phyloP scores from a whole-genome alignment of 176 grass and related monocot species.

The Avena eriantha region DNA sequence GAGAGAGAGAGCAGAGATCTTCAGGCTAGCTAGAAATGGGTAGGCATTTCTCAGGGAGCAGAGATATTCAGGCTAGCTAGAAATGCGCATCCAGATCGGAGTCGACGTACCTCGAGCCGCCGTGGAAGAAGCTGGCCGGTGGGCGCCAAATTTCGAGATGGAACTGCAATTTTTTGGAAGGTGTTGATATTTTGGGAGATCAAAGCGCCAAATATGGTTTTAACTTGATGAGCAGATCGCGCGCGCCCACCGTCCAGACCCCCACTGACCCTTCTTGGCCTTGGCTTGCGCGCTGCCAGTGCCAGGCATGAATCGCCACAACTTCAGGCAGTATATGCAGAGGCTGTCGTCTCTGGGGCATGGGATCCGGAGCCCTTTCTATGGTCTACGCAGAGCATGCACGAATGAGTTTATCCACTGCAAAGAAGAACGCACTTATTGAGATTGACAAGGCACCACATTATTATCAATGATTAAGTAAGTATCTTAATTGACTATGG shows the following conservation, averaged over 20 bases:
- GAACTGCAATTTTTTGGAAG: constrained; percentile 17
- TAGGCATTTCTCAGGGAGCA: constrained; percentile 13
- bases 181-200: constrained; percentile 13
- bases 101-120: constrained; percentile 9
- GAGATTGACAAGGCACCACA: neutral
- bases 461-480: neutral
- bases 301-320: constrained; percentile 40
- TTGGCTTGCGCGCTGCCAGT: constrained; percentile 33
- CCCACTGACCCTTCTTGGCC: neutral
- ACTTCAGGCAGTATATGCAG: constrained; percentile 33
- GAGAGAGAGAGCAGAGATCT: constrained; percentile 24
- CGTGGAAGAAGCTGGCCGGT: constrained; percentile 28
- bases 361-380: constrained; percentile 30
- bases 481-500: constrained; percentile 22
- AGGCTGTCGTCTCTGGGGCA: constrained; percentile 36
- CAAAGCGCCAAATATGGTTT: constrained; percentile 17
- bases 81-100: constrained; percentile 19
- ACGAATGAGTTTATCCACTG: neutral
- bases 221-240: constrained; percentile 30
- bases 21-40: constrained; percentile 14
- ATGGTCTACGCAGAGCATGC: constrained; percentile 1
- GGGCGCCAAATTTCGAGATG: constrained; percentile 25
- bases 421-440: constrained; percentile 25
- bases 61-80: constrained; percentile 8
- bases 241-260: neutral